Percentiles rank a stretch among this genome's conserved stretches.
phyloP scores from a whole-genome alignment of 176 grass and related monocot genomes.

The Phyllostachys edulis region DNA sequence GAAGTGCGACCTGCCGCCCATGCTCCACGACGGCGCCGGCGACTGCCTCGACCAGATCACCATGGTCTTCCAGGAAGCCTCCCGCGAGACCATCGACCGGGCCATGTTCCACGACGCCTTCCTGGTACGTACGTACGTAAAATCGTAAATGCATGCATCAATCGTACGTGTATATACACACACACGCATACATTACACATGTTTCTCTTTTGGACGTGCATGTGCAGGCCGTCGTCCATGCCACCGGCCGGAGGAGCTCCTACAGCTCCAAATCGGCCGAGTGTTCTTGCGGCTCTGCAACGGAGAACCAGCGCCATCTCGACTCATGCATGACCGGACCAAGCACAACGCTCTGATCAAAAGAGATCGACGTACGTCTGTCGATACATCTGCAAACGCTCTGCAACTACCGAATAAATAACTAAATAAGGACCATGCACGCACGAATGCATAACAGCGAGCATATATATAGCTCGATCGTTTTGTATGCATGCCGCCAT shows the following conservation, averaged over 20 bases:
- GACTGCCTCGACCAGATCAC: neutral
- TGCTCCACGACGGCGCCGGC: neutral
- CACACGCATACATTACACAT: neutral
- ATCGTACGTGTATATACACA: too few species aligned
- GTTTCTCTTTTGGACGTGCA: neutral
- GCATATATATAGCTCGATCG: too few species aligned
- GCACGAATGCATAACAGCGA: too few species aligned
- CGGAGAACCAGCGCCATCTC: neutral
- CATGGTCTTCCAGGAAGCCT: neutral
- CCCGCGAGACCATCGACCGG: neutral
- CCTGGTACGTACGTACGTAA: neutral
- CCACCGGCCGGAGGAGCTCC: neutral
- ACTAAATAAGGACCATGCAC: too few species aligned
- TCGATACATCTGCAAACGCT: too few species aligned
- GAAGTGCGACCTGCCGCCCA: neutral
- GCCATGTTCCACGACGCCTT: conserved; percentile 3
- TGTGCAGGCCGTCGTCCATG: neutral
- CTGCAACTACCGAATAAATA: too few species aligned
- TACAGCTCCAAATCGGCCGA: neutral
- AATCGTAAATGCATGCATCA: neutral
- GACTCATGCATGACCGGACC: neutral
- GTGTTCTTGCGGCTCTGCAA: neutral
- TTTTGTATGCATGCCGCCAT: too few species aligned
- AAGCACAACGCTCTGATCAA: neutral
- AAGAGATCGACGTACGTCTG: neutral